Evolutionary conservation across 2,329 filamentous ascomycete genomes (phyloP), one percentile per base, ranked within the genome.

Genomic region (Atkinsonella texensis): DNA sequence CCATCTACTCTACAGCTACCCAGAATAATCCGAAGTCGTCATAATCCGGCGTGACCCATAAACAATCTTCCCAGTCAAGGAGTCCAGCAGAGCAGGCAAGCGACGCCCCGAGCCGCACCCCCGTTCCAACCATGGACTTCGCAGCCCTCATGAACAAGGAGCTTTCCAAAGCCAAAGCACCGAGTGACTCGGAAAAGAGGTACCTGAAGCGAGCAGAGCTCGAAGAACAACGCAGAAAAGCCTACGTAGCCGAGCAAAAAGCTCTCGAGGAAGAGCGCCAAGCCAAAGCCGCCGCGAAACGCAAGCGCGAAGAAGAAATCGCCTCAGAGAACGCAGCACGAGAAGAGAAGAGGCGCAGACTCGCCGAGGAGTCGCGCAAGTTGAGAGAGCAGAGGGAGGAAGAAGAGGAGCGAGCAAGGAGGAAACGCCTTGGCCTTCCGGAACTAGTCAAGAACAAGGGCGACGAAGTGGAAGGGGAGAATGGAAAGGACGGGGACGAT

Each of bases 61-160:
- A 23, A 5, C 20, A 23, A 5, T 28, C 28, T 28, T 28, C 28
- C 4, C 28, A 28, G 28, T 7, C 28, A 28, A 8, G 28, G 5
- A 28, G 5, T 7, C 28, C 4, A 28, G 28, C 28, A 28, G 28
- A 28, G 28, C 28, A 28, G 28, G 7, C 28, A 20, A 12, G 11
- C 39, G 10, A 33, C 15, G 6, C 5, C 38, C 13, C 32, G 38
- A 49, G 32, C 20, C 31, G 28, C 28, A 28, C 28, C 38, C 38
- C 8, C 39, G 28, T 55, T 64, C 74, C 55, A 58, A 15, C 48
- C 48, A 98, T 98, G 93, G 90, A 98, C 69, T 98, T 98, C 73
- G 89, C 89, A 55, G 81, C 89, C 38, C 74, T 98, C 46, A 95
- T 98, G 88, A 83, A 87, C 62, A 86, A 89, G 64, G 89, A 95